A percentile compares a stretch with the other conserved stretches of the same genome.
phyloP scores from a whole-genome alignment of 139 green algal genomes.

The Coelastrella sp. region DNA sequence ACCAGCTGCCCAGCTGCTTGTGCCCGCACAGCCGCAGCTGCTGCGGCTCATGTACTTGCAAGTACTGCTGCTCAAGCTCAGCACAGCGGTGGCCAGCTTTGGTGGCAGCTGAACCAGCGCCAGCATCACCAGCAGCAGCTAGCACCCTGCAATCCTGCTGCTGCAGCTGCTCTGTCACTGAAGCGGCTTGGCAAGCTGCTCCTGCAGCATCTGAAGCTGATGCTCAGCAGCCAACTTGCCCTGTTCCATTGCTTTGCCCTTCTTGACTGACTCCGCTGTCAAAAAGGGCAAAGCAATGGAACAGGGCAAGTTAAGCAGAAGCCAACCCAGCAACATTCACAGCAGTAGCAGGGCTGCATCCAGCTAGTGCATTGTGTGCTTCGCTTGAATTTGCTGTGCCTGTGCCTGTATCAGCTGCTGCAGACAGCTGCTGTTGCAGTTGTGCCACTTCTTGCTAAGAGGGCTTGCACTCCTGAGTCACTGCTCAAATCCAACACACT shows the following conservation, averaged over 20 bases:
- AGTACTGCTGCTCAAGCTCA: not conserved
- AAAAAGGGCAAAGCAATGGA: no score
- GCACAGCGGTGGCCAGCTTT: not conserved
- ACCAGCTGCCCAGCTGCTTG: not conserved
- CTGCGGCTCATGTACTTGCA: not conserved
- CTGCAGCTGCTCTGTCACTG: not conserved
- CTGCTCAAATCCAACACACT: not conserved
- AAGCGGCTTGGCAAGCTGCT: not conserved
- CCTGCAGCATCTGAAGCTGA: not conserved
- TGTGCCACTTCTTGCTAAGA: not conserved
- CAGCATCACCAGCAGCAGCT: not conserved
- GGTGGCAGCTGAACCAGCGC: not conserved
- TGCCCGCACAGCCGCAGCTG: not conserved
- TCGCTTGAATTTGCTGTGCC: no score
- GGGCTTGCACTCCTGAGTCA: not conserved
- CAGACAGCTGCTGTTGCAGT: not conserved
- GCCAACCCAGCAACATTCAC: no score
- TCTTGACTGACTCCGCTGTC: constrained; percentile 11
- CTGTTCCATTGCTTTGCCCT: constrained; percentile 31
- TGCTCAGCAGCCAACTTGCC: constrained; percentile 7
- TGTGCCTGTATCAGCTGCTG: not conserved
- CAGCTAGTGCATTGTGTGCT: not conserved
- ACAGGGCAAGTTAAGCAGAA: no score
- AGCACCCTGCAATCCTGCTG: not conserved
- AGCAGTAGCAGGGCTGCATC: constrained; percentile 4